Evolutionary conservation across 2,329 filamentous ascomycete species (phyloP), one percentile per base, ranked within the genome.

Genomic region (Claviceps arundinis): DNA sequence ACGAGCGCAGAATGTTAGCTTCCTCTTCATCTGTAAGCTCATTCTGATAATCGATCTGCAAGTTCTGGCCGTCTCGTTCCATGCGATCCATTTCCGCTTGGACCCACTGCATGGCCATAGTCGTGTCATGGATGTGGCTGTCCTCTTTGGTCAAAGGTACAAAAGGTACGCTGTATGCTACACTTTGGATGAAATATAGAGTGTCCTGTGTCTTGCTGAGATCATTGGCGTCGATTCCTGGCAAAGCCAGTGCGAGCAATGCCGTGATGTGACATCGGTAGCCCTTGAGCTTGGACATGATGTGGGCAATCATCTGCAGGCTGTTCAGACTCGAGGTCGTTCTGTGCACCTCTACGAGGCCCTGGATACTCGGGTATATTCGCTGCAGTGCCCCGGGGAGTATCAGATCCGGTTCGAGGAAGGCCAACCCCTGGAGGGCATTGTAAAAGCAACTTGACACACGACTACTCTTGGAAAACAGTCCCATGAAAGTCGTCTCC

Each of bases 181-280:
- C 88, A 53, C 88, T 87, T 67, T 97, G 91, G 53, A 98, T 93
- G 65, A 96, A 96, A 58, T 90, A 88, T 53, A 98, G 75, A 0
- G 93, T 94, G 67, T 95, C 88, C 60, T 95, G 80, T 0, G 93
- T 97, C 74, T 98, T 98, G 64, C 93, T 90, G 26, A 98, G 73
- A 68, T 98, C 93, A 64, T 98, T 98, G 57, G 94, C 90, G 68
- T 98, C 94, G 54, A 98, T 95, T 22, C 93, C 94, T 0, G 94
- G 94, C 37, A 98, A 73, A 4, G 91, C 89, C 54, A 98, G 76
- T 5, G 91, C 93, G n/a, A 98, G 73, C 38, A 98, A 73, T 0
- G 91, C 91, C 1, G 93, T 98, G 56, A 98, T 84, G 65, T 98
- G 93, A 63, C 93, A 97, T 55, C 93, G 80, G 65, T 93, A 96